Base-by-base conservation (phyloP, 1,284 basidiomycete species). In the Ustilago lituana region DNA sequence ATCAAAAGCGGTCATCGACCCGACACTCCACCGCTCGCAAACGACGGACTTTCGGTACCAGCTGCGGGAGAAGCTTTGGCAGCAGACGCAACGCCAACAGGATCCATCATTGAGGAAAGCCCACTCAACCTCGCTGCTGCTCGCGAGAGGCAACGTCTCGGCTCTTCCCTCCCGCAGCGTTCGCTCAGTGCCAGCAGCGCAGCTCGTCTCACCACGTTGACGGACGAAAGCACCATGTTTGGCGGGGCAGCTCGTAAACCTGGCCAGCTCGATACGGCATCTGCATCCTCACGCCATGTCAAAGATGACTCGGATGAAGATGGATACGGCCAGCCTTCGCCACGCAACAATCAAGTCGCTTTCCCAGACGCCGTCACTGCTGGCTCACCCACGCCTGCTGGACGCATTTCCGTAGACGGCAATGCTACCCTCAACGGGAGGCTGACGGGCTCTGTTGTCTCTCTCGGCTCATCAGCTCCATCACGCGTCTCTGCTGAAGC, bases 321-420 rank as follows among this genome's bases (percentile, higher is more conserved):
- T 32, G 69, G 58, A 3, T 78, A 78, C 27, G 76, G 67, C 6
- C 67, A 70, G 24, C 68, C 67, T 33, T 70, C 68, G 27, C 64
- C 68, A 11, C 57, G 64, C n/a, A 37, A 31, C 19, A 27, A 52
- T 11, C 45, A 61, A 8, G 24, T 43, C 1, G 24, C 41, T 0
- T 61, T 65, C 15, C 41, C 56, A 1, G 37, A 39, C 8, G 14
- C 17, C 5, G 35, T 24, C 12, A 39, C 43, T 0, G 20, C 23
- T 10, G 43, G 24, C 5, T 65, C 62, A 5, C 56, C 56, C 0
- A 54, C 51, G 5, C 51, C 37, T 15, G 51, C 38, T 6, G 43
- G 41, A 2, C 62, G 56, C 5, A 17, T 5, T 17, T 38, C 44
- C 3, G 38, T 27, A 1, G 56, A 55, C 12, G 29, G 31, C 36